Evolutionary conservation across 2,329 filamentous ascomycete species (phyloP).

Genomic region (Trichoderma sp.): DNA sequence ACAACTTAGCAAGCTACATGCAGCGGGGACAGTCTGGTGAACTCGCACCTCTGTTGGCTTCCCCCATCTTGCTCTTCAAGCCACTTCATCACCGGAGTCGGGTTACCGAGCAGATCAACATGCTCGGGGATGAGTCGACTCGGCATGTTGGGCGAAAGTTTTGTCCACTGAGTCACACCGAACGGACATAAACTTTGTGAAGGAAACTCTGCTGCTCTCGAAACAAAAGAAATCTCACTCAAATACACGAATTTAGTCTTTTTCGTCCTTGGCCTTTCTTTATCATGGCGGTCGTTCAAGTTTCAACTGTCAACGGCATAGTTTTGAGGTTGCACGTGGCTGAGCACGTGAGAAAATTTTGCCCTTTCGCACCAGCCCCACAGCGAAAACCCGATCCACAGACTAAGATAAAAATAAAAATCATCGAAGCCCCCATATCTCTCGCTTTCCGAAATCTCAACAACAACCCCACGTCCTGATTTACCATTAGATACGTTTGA

Average conservation of each 20-base stretch:
- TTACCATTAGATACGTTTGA: constrained; percentile 67
- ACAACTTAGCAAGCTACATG: constrained; percentile 12
- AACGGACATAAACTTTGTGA: not conserved
- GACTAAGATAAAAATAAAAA: constrained; percentile 29
- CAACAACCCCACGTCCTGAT: constrained; percentile 39
- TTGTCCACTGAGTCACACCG: constrained; percentile 20
- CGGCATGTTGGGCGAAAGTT: constrained; percentile 21
- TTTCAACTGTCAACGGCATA: not conserved
- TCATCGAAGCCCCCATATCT: constrained; percentile 18
- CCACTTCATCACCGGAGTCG: constrained; percentile 40
- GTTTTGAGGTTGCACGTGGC: constrained; percentile 29
- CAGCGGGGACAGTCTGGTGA: constrained; percentile 4
- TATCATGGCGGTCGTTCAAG: not conserved
- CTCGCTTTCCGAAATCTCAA: constrained; percentile 11
- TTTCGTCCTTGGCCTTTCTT: not conserved
- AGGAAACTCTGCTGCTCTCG: not conserved
- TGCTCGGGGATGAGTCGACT: constrained; percentile 26
- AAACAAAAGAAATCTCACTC: not conserved
- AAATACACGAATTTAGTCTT: not conserved
- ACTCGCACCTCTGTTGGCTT: constrained; percentile 37
- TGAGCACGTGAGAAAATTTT: constrained; percentile 35
- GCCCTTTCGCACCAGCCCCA: constrained; percentile 33
- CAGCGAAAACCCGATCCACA: constrained; percentile 26
- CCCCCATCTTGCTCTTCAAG: constrained; percentile 39
- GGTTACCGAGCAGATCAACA: constrained; percentile 36